Base-by-base conservation (phyloP, 768 basidiomycete genomes). In the Kwoniella sp. region DNA sequence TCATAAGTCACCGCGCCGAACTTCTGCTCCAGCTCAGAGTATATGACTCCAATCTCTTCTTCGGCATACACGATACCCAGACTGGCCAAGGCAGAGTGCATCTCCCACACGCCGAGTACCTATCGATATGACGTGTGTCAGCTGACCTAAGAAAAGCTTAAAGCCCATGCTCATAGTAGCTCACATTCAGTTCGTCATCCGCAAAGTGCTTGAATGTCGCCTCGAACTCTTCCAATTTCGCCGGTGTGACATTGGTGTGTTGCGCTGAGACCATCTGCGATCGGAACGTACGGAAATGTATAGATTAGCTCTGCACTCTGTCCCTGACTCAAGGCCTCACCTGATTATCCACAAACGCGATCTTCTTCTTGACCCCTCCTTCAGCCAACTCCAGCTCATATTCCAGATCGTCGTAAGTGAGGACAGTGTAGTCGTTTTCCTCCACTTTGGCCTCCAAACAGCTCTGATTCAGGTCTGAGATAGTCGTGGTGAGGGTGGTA, bases 201-300 rank as follows among this genome's bases (percentile, higher is more conserved):
- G 97, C 95, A 74, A 99, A 99, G 82, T 97, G 94, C 55, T 93
- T 86, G 87, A 97, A 98, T 1, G 94, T 94, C 79, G 89, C 88
- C 81, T 97, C 93, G 26, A 70, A 70, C 57, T 66, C 65, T 31
- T 66, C 65, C 54, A 66, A 29, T 34, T 66, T 66, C 1, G 92
- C 93, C 0, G 96, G 93, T 0, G 95, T 95, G 68, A 99, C 82
- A 77, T 97, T 96, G 26, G 92, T 90, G 86, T 92, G 89, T 72
- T 91, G 92, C 51, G 92, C 86, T 13, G 96, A 93, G 0, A 97
- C 90, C 72, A 96, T 91, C 92, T 98, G 71, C 22, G n/a, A n/a
- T n/a, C n/a, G n/a, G n/a, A n/a, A n/a, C n/a, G n/a, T n/a, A n/a
- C n/a, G n/a, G n/a, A n/a, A n/a, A n/a, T n/a, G n/a, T 41, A 20